Conservation (phyloP, 345 rosid species). For the Kandelia obovata region DNA sequence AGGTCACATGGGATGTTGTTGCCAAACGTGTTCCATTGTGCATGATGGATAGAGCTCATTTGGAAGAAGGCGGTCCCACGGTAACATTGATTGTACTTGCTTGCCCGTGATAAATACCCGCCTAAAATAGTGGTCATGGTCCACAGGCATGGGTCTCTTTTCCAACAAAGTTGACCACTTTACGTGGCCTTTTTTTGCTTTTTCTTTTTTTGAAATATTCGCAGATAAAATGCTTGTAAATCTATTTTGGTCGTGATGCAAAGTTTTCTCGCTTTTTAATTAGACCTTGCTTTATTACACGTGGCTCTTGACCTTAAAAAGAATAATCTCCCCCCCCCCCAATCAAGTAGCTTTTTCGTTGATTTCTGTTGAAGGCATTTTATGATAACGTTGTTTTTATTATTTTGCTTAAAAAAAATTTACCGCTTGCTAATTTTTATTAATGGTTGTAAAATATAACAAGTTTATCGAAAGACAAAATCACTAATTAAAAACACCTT, state of each 20-base stretch:
- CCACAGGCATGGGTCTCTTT: constrained; percentile 30
- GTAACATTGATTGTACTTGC: constrained; percentile 28
- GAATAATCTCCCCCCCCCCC: background rate
- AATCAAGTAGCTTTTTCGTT: background rate
- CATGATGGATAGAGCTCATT: constrained; percentile 16
- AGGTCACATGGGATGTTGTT: constrained; percentile 48
- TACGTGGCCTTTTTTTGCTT: background rate
- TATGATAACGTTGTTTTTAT: background rate
- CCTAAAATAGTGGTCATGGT: constrained; percentile 30
- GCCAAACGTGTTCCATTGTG: constrained; percentile 14
- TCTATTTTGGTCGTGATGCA: background rate
- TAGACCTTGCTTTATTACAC: background rate
- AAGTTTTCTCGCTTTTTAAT: background rate
- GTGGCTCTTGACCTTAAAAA: background rate
- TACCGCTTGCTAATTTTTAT: too few relatives aligned
- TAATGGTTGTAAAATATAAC: too few relatives aligned
- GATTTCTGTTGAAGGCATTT: background rate
- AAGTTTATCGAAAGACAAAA: too few relatives aligned
- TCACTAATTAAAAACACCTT: too few relatives aligned
- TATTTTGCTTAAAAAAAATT: too few relatives aligned
- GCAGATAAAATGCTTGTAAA: background rate
- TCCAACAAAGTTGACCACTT: constrained; percentile 15
- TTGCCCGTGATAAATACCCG: constrained; percentile 14
- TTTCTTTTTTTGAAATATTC: background rate
- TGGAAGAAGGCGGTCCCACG: constrained; percentile 5